Evolutionary conservation across 1,284 basidiomycete genomes (phyloP).

Genomic region (Phellinidium pouzarii): DNA sequence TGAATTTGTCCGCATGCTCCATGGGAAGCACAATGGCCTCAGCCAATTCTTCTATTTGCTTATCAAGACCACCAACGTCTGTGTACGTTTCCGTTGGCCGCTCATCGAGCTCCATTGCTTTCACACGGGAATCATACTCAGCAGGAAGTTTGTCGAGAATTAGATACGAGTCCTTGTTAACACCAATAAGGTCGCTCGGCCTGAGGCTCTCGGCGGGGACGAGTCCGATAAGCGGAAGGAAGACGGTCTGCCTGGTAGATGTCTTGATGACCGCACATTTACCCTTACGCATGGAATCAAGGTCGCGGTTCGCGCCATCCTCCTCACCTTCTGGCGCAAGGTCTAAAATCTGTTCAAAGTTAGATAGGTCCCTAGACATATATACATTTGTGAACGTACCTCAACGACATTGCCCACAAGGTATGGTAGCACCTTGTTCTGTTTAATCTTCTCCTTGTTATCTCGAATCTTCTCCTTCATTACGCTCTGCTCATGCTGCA

Average conservation of each 20-base stretch:
- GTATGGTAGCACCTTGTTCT: constrained; percentile 98
- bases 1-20: constrained; percentile 79
- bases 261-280: constrained; percentile 99
- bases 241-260: constrained; percentile 95
- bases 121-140: constrained; percentile 75
- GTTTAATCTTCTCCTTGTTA: constrained; percentile 98
- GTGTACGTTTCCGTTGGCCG: constrained; percentile 74
- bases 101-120: constrained; percentile 92
- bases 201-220: constrained; percentile 86
- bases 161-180: constrained; percentile 99
- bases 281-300: constrained; percentile 90
- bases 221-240: constrained; percentile 95
- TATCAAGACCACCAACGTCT: constrained; percentile 75
- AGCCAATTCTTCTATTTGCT: constrained; percentile 78
- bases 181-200: constrained; percentile 93
- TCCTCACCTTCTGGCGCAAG: constrained; percentile 91
- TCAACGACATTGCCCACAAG: constrained; percentile 97
- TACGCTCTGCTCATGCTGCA: constrained; percentile 90
- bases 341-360: constrained; percentile 71
- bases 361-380: constrained; percentile 13
- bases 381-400: constrained; percentile 39
- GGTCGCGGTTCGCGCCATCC: constrained; percentile 89
- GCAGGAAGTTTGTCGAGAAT: constrained; percentile 83
- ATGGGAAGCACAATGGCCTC: constrained; percentile 78
- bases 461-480: constrained; percentile 99